Evolutionary conservation across 208 protist species (phyloP), one percentile per base, ranked within the genome.

Genomic region (Wallacemonas sp.): DNA sequence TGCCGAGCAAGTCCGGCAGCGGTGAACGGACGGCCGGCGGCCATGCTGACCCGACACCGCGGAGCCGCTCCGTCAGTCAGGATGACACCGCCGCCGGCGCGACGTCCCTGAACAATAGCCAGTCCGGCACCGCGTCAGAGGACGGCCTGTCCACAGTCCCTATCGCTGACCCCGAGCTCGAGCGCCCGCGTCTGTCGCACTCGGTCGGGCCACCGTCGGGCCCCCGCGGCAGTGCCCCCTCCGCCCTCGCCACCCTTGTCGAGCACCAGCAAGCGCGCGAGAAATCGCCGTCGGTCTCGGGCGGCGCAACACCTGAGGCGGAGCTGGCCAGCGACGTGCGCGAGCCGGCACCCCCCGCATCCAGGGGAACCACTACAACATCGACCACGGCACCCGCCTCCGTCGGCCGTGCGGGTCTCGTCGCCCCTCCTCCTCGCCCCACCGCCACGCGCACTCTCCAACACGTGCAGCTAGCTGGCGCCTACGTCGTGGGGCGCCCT

Each of bases 181-280:
- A 57, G 24, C 30, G 9, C 5, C 12, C 12, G 9, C 50, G 50
- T 30, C 30, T 32, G 3, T 41, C 50, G 27, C 46, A 54, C n/a
- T 27, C 37, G 0, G 30, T 26, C 19, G 46, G 41, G 53, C 58
- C 68, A 0, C 36, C 52, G 0, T 32, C 48, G 10, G 57, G 36
- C 17, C 2, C 52, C 0, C 45, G 63, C 38, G 76, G 71, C 52
- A 68, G 76, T 21, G 61, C 63, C 19, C 60, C 77, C 0, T 74
- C 71, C 6, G 79, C 81, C 0, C 59, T 80, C 30, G 66, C 64
- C 39, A 90, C 81, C 3, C 68, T 93, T n/a, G 62, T 82, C 13
- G 79, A 85, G 30, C 83, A 93, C 44, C 79, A 89, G 42, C 66
- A 80, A 52, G 78, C 79, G 39, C 76, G 83, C 0, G 72, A 81